Percentiles rank a stretch among this genome's conserved stretches.
Conservation (phyloP, 768 basidiomycete genomes). For the Tricholoma flavovirens region DNA sequence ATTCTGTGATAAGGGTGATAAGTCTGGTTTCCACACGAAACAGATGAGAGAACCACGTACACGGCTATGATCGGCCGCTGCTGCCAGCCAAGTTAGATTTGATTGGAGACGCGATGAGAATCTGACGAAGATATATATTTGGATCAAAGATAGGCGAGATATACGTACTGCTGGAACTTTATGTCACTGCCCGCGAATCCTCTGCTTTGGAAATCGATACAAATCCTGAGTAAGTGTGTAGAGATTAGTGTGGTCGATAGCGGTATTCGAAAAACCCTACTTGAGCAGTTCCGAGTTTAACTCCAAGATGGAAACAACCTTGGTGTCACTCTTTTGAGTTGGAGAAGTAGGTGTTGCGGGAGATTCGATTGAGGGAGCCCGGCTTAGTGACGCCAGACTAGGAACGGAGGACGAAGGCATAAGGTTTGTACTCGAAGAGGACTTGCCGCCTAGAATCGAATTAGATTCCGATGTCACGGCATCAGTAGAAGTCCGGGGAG, state of each 20-base stretch:
- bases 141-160: not conserved
- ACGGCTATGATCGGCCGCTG: slow-evolving; percentile 53
- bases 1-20: slow-evolving; percentile 19
- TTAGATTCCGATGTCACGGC: slow-evolving; percentile 3
- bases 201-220: slow-evolving; percentile 54
- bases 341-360: slow-evolving; percentile 14
- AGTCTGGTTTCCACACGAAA: slow-evolving; percentile 8
- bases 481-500: not conserved
- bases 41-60: slow-evolving; percentile 29
- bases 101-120: slow-evolving; percentile 58
- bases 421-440: not conserved
- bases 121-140: slow-evolving; percentile 28
- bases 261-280: slow-evolving; percentile 31
- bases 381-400: not conserved
- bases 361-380: slow-evolving; percentile 3
- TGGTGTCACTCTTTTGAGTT: slow-evolving; percentile 26
- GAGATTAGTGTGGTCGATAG: slow-evolving; percentile 4
- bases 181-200: slow-evolving; percentile 41
- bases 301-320: slow-evolving; percentile 57
- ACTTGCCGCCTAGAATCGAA: slow-evolving; percentile 3
- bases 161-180: slow-evolving; percentile 53
- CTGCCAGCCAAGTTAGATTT: slow-evolving; percentile 67
- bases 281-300: slow-evolving; percentile 66
- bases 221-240: slow-evolving; percentile 37
- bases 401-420: not conserved